phyloP scores from a whole-genome alignment of 257 asterid genomes.

The Solanum appendiculatum region DNA sequence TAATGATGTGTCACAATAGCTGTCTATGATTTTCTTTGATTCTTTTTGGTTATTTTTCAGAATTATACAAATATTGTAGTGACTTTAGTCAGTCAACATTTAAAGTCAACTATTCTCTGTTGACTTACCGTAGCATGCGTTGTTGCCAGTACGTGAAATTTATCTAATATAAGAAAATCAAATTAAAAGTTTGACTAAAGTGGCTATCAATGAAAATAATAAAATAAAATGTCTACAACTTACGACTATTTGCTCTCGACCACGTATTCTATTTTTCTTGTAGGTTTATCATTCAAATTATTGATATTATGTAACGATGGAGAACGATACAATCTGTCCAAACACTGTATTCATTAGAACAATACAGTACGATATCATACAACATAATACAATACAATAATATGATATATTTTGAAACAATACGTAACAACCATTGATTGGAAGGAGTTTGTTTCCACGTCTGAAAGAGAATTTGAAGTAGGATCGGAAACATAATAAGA shows the following conservation, averaged over 20 bases:
- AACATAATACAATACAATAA: too few relatives aligned
- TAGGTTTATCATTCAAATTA: too few relatives aligned
- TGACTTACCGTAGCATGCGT: background rate
- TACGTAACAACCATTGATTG: too few relatives aligned
- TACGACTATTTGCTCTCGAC: too few relatives aligned
- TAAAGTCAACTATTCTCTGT: background rate
- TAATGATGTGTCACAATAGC: background rate
- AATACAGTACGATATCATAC: too few relatives aligned
- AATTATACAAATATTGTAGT: background rate
- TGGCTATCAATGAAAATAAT: background rate
- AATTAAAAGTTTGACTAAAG: background rate
- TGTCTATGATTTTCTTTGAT: background rate
- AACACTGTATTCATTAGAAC: too few relatives aligned
- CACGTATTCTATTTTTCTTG: too few relatives aligned
- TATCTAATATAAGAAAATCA: background rate
- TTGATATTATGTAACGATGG: too few relatives aligned
- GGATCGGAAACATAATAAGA: too few relatives aligned
- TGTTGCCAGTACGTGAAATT: background rate
- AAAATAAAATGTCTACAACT: background rate
- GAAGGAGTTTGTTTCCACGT: accelerated
- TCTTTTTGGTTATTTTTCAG: background rate
- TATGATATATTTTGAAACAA: too few relatives aligned
- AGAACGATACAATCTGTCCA: too few relatives aligned
- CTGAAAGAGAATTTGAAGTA: too few relatives aligned
- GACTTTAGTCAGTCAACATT: background rate